Evolutionary conservation across 2,329 filamentous ascomycete species (phyloP), one percentile per base, ranked within the genome.

Genomic region (Aureobasidium sp.): DNA sequence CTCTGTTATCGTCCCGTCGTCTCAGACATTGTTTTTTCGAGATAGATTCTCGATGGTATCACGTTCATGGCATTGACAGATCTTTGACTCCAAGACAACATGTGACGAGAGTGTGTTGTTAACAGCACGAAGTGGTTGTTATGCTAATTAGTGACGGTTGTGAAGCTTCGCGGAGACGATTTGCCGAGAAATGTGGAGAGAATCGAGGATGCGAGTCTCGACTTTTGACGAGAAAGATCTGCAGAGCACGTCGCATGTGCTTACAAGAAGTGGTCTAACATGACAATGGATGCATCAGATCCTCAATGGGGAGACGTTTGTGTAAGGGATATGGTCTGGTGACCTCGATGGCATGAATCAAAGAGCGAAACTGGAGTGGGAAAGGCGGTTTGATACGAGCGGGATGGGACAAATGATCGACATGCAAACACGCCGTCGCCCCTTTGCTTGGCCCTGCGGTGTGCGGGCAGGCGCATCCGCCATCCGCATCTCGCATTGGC

Each of bases 71-170:
- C 39, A 13, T 17, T 27, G 6, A 8, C 5, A 39, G 23, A 6
- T 15, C 10, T 6, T 6, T 23, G 10, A 2, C 12, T 34, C 5
- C n/a, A 20, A 29, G 32, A 7, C 15, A 39, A 23, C 23, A 8
- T 42, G 12, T 29, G 26, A 48, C 26, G 9, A 29, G 5, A 15
- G 26, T 32, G 26, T 48, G 26, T 17, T 48, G 42, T 46, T 23
- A 46, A 41, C 23, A 41, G 7, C 52, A 29, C 44, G 26, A 7
- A 9, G 5, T 44, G 53, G 26, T 57, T 46, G 53, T 57, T 36
- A 57, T 57, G 53, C 52, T 12, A 10, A 57, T 57, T 57, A 44
- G 20, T 57, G 53, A 57, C 53, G 29, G 53, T 44, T 57, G 9
- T 36, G 41, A 46, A 57, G 53, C 34, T 34, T 57, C 39, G 13